phyloP scores from a whole-genome alignment of 768 basidiomycete species.

The Cubamyces lactineus region DNA sequence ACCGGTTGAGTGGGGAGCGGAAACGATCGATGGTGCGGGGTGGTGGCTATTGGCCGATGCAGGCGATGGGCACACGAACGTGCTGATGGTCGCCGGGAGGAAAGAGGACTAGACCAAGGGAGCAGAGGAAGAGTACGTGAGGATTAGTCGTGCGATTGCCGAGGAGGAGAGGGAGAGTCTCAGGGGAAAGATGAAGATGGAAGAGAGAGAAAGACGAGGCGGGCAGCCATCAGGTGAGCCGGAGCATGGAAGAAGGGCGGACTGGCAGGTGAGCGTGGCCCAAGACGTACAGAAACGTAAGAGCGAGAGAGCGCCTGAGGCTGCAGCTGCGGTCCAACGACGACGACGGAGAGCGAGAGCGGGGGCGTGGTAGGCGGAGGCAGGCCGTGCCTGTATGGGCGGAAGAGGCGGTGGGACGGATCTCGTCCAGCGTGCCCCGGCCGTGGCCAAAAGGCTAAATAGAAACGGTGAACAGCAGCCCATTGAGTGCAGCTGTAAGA shows the following conservation, averaged over 20 bases:
- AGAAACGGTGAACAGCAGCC: not conserved
- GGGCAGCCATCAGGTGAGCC: slow-evolving; percentile 11
- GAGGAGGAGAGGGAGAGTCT: slow-evolving; percentile 3
- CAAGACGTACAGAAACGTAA: slow-evolving; percentile 22
- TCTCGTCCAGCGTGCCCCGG: too few relatives aligned
- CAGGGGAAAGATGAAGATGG: not conserved
- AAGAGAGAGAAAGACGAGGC: not conserved
- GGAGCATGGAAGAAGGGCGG: slow-evolving; percentile 6
- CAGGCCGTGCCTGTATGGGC: not conserved
- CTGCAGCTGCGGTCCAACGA: not conserved
- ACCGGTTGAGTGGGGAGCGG: not conserved
- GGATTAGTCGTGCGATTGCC: slow-evolving; percentile 18
- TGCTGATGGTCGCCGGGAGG: slow-evolving; percentile 12
- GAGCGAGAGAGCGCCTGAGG: not conserved
- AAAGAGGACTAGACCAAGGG: not conserved
- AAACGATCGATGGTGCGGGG: slow-evolving; percentile 3
- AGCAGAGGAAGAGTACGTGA: slow-evolving; percentile 6
- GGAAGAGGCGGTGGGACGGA: not conserved
- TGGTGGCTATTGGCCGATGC: slow-evolving; percentile 8
- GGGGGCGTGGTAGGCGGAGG: not conserved
- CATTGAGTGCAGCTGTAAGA: too few relatives aligned
- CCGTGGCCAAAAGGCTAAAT: slow-evolving; percentile 25
- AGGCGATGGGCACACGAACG: slow-evolving; percentile 12
- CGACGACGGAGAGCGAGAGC: not conserved
- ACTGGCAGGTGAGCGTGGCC: not conserved